phyloP scores from a whole-genome alignment of 1,284 basidiomycete genomes.

The Rhodotorula sp. region DNA sequence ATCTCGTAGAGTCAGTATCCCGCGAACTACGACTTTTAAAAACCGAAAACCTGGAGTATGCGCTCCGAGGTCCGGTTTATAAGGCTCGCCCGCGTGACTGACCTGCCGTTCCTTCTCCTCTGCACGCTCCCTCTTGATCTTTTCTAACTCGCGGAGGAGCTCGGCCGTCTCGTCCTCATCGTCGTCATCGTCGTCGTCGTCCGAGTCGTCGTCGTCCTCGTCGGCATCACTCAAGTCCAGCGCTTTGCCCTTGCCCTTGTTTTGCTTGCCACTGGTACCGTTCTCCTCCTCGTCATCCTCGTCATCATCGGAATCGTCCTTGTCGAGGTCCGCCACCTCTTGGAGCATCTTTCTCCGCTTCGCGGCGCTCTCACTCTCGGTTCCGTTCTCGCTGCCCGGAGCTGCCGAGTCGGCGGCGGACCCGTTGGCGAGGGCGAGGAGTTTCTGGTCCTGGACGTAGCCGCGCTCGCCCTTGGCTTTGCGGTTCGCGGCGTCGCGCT shows the following conservation, averaged over 20 bases:
- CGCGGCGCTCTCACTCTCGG: conserved; percentile 61
- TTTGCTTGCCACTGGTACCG: conserved; percentile 56
- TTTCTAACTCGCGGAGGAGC: conserved; percentile 85
- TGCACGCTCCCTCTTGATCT: conserved; percentile 89
- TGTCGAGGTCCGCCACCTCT: conserved; percentile 74
- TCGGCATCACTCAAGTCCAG: conserved; percentile 30
- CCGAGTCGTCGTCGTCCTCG: conserved; percentile 41
- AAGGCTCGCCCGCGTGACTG: conserved; percentile 17
- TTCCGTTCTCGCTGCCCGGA: conserved; percentile 39
- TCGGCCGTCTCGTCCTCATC: conserved; percentile 91
- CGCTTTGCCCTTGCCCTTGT: conserved; percentile 45
- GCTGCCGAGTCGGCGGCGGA: conserved; percentile 29
- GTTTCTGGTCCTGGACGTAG: conserved; percentile 28
- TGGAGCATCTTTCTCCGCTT: conserved; percentile 78
- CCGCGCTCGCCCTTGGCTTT: conserved; percentile 70
- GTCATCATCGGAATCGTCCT: conserved; percentile 54
- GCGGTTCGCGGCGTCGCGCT: conserved; percentile 66
- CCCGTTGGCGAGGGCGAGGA: conserved; percentile 27
- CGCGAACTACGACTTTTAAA: not conserved
- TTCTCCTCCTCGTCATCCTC: conserved; percentile 48
- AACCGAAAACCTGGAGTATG: too few relatives aligned
- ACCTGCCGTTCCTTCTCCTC: conserved; percentile 77
- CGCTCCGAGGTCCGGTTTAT: too few relatives aligned
- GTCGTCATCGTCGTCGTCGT: conserved; percentile 60
- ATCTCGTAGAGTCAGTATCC: not conserved